Evolutionary conservation across 768 basidiomycete genomes (phyloP).

Genomic region (Cantharellus anzutake): DNA sequence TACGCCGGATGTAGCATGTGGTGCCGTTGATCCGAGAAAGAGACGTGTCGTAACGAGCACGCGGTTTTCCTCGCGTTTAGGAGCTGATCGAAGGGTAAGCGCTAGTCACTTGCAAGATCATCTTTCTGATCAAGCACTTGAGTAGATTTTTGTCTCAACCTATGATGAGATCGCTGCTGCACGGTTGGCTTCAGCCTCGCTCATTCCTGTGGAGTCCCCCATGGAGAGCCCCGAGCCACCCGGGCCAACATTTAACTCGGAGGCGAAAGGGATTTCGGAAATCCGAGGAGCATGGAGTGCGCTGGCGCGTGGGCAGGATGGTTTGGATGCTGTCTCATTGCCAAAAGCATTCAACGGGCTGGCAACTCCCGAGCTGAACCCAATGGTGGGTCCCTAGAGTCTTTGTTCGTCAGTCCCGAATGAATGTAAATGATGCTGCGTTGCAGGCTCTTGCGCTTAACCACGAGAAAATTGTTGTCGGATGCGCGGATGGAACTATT

Average conservation of each 20-base stretch:
- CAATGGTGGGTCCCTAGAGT: constrained; percentile 36
- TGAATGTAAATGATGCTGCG: not conserved
- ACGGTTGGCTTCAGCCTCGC: not conserved
- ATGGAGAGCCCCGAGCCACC: constrained; percentile 10
- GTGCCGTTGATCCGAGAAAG: constrained; percentile 72
- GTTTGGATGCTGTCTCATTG: constrained; percentile 31
- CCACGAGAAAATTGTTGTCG: constrained; percentile 80
- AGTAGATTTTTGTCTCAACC: constrained; percentile 66
- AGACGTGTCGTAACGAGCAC: constrained; percentile 74
- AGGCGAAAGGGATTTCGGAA: constrained; percentile 33
- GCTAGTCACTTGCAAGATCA: not conserved
- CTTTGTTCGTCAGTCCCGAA: not conserved
- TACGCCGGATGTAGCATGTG: constrained; percentile 77
- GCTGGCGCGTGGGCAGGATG: constrained; percentile 24
- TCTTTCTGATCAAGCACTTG: not conserved
- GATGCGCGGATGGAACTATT: constrained; percentile 80
- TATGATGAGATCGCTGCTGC: constrained; percentile 29
- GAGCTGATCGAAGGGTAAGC: constrained; percentile 65
- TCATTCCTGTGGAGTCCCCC: not conserved
- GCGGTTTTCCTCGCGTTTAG: constrained; percentile 64
- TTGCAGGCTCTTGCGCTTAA: constrained; percentile 42
- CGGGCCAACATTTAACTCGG: constrained; percentile 33
- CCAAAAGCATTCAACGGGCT: constrained; percentile 59
- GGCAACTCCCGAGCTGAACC: constrained; percentile 80
- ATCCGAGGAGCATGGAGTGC: constrained; percentile 62